A percentile compares a stretch with the other conserved stretches of the same genome.
Evolutionary conservation across 768 basidiomycete species (phyloP).

Genomic region (Termitomyces sp.): DNA sequence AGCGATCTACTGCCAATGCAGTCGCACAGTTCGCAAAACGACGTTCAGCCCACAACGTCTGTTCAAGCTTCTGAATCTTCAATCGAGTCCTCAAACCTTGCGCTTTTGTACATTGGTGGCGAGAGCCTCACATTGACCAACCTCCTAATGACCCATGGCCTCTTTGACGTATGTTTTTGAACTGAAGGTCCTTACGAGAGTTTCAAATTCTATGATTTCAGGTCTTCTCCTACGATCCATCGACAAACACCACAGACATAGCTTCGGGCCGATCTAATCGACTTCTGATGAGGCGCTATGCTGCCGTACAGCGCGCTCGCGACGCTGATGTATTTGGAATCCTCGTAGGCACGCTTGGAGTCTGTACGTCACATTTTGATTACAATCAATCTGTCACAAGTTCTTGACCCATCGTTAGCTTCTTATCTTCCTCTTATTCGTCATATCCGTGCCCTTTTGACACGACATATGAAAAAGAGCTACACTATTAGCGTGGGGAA

Average conservation of each 20-base stretch:
- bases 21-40: not conserved
- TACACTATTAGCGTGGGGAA: conserved; percentile 96
- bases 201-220: conserved; percentile 20
- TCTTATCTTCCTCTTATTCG: conserved; percentile 83
- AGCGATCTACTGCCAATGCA: too few species aligned
- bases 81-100: conserved; percentile 12
- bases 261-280: conserved; percentile 72
- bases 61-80: conserved; percentile 5
- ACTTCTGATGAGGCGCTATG: conserved; percentile 87
- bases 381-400: not conserved
- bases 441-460: conserved; percentile 69
- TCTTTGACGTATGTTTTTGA: conserved; percentile 41
- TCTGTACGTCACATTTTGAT: conserved; percentile 44
- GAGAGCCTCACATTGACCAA: conserved; percentile 82
- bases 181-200: not conserved
- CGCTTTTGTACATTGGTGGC: conserved; percentile 60
- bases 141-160: conserved; percentile 76
- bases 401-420: conserved; percentile 34
- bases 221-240: conserved; percentile 78
- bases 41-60: not conserved
- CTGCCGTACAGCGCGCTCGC: conserved; percentile 78
- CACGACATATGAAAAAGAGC: conserved; percentile 71
- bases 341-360: conserved; percentile 89
- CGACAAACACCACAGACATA: conserved; percentile 35
- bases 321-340: conserved; percentile 95